Percentiles rank a stretch among this genome's conserved stretches.
phyloP scores from a whole-genome alignment of 257 asterid genomes.

The Penstemon barbatus region DNA sequence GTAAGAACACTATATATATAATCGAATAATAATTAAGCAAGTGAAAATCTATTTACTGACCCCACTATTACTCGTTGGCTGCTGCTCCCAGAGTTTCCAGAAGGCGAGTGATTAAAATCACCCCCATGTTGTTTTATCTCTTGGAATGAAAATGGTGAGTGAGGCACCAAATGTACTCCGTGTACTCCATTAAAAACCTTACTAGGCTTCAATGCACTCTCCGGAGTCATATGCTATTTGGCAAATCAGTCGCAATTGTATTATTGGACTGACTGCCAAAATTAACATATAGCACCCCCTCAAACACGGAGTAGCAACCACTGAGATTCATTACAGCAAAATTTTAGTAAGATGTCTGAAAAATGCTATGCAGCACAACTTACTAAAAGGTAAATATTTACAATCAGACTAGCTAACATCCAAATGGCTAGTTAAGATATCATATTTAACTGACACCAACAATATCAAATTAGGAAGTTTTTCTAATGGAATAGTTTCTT shows the following conservation, averaged over 20 bases:
- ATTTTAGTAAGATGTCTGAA: slow-evolving; percentile 16
- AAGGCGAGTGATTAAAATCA: slow-evolving; percentile 38
- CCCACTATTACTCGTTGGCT: slow-evolving; percentile 44
- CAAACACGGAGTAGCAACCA: slow-evolving; percentile 19
- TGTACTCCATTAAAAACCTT: slow-evolving; percentile 61
- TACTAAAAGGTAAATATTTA: background rate
- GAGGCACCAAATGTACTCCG: slow-evolving; percentile 72
- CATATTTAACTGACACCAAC: no score
- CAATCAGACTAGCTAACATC: no score
- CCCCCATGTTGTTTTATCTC: slow-evolving; percentile 64
- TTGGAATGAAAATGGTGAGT: slow-evolving; percentile 64
- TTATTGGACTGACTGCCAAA: slow-evolving; percentile 73
- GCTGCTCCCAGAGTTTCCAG: slow-evolving; percentile 36
- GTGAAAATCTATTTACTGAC: slow-evolving; percentile 45
- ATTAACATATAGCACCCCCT: slow-evolving; percentile 26
- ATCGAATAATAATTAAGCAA: slow-evolving; percentile 1
- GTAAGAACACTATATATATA: background rate
- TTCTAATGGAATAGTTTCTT: background rate
- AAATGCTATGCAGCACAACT: background rate
- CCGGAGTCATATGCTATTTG: slow-evolving; percentile 58
- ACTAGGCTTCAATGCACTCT: slow-evolving; percentile 47
- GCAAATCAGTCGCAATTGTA: slow-evolving; percentile 67
- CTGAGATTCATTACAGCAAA: slow-evolving; percentile 30
- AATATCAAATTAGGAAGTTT: background rate
- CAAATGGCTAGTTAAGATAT: no score